Evolutionary conservation across 2,329 filamentous ascomycete genomes (phyloP), one percentile per base, ranked within the genome.

Genomic region (Chaetoscypha palmicola): DNA sequence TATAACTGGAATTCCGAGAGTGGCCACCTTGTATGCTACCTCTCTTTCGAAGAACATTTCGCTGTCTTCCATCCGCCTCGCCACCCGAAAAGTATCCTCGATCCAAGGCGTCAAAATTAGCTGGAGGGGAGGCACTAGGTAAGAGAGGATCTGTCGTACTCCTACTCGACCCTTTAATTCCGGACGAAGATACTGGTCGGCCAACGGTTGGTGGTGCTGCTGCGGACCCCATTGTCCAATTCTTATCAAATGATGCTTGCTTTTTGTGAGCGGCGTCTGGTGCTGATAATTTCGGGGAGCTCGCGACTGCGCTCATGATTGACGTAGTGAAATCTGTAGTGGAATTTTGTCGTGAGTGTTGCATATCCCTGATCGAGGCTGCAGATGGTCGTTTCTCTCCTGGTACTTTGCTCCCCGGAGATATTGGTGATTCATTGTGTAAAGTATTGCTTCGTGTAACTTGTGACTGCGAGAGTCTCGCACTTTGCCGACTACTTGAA

Each of bases 21-120:
- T 87, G 78, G 16, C 68, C 67, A 44, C 52, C 53, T 49, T 66
- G 70, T 28, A 68, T 65, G 49, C 77, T 81, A 47, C 80, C 77
- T 45, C 86, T 81, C 67, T 92, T 94, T 64, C 86, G 87, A 52
- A 96, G 69, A 36, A 92, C 72, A 60, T 88, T 94, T 35, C 86
- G 77, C 56, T 77, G 80, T 46, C 83, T 79, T 33, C 77, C 77
- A 51, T 96, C 89, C 9, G 81, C 71, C 58, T 97, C 91, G 12
- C 84, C 85, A 2, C 90, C 88, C 5, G 91, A 96, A 60, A 96
- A 95, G 64, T 97, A 97, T 19, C 90, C 91, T 26, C 88, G 78
- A 58, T 97, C 92, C 12, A 59, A 40, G 9, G 48, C 22, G 35
- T 62, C 58, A 34, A 57, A 87, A 64, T 48, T 94, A 14, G 43